Evolutionary conservation across 164 flowering plant genomes (phyloP).

Genomic region (Vitis labrusca): DNA sequence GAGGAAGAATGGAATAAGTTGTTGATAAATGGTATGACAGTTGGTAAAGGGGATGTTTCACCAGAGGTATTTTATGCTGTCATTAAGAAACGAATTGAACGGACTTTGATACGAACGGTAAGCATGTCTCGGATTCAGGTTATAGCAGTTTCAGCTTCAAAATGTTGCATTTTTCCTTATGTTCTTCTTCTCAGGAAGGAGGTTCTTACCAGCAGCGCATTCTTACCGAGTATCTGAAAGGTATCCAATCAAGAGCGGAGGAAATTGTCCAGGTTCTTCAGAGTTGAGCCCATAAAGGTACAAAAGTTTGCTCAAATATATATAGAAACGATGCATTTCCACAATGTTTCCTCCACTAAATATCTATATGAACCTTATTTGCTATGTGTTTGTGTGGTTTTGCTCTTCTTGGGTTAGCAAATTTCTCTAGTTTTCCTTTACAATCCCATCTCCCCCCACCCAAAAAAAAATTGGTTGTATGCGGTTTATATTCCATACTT

Average conservation of each 20-base stretch:
- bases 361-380: too few relatives aligned
- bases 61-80: slow-evolving; percentile 71
- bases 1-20: slow-evolving; percentile 80
- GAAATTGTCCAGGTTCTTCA: slow-evolving; percentile 58
- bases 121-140: slow-evolving; percentile 11
- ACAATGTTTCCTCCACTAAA: too few relatives aligned
- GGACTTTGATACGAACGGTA: slow-evolving; percentile 78
- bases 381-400: too few relatives aligned
- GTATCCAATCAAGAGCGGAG: slow-evolving; percentile 78
- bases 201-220: slow-evolving; percentile 89
- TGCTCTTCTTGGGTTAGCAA: too few relatives aligned
- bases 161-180: neutral
- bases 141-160: neutral
- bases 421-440: too few relatives aligned
- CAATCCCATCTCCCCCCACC: too few relatives aligned
- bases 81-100: slow-evolving; percentile 74
- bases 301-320: too few relatives aligned
- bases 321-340: too few relatives aligned
- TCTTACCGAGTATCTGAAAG: slow-evolving; percentile 71
- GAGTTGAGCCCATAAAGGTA: slow-evolving; percentile 24
- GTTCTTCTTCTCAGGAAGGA: slow-evolving; percentile 56
- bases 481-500: too few relatives aligned
- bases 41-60: slow-evolving; percentile 72
- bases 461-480: too few relatives aligned
- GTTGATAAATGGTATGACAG: slow-evolving; percentile 60